Conservation (phyloP, 1,139 yeast species). For the Meyerozyma guilliermondii region DNA sequence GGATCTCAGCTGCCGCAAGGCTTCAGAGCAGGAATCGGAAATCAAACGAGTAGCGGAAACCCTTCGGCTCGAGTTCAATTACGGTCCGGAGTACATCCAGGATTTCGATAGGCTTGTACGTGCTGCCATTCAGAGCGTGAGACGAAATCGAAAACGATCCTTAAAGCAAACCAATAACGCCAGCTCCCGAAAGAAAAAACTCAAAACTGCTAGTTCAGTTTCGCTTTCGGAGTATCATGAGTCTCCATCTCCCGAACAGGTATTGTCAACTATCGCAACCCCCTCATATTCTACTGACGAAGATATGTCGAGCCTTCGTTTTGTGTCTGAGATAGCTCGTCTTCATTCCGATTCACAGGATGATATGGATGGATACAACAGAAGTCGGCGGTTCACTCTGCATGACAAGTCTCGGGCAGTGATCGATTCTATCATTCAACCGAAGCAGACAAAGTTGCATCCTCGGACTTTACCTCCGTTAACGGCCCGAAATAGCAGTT, state of each 20-base stretch:
- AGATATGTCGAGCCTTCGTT: constrained; percentile 8
- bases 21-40: constrained; percentile 85
- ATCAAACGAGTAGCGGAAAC: constrained; percentile 73
- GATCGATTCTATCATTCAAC: constrained; percentile 35
- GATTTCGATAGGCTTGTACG: constrained; percentile 89
- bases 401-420: constrained; percentile 35
- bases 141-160: constrained; percentile 41
- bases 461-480: neutral
- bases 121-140: constrained; percentile 76
- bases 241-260: constrained; percentile 4
- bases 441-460: constrained; percentile 15
- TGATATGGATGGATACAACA: constrained; percentile 28
- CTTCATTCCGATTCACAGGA: constrained; percentile 32
- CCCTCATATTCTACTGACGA: neutral
- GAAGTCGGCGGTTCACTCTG: constrained; percentile 22
- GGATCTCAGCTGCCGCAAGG: constrained; percentile 72
- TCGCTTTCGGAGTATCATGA: neutral
- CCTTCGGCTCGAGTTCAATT: constrained; percentile 71
- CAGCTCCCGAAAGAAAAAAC: constrained; percentile 9
- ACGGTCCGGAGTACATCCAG: constrained; percentile 46
- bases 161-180: constrained; percentile 22
- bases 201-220: constrained; percentile 1
- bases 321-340: constrained; percentile 34
- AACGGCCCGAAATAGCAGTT: neutral
- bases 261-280: neutral